phyloP scores from a whole-genome alignment of 1,139 yeast species.

The Protomyces lactucae-debilis region DNA sequence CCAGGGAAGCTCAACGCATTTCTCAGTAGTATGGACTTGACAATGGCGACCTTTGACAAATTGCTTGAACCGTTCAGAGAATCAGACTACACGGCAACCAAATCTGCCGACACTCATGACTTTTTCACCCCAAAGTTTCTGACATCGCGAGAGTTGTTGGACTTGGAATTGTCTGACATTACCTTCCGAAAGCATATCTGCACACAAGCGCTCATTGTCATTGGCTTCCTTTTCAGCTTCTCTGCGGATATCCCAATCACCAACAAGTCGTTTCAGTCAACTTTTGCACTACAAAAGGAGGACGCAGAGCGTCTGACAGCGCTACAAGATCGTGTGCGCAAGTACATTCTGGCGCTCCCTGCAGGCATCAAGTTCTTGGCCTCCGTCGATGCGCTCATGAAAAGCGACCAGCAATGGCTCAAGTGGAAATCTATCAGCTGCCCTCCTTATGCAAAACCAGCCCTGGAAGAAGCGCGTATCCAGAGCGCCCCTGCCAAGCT shows the following conservation, averaged over 20 bases:
- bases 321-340: constrained; percentile 29
- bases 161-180: constrained; percentile 36
- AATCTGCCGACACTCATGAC: constrained; percentile 26
- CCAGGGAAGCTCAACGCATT: constrained; percentile 9
- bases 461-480: constrained; percentile 14
- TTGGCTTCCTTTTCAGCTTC: constrained; percentile 37
- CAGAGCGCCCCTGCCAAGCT: constrained; percentile 35
- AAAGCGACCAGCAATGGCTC: constrained; percentile 39
- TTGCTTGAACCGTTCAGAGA: constrained; percentile 1
- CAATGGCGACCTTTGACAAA: constrained; percentile 6
- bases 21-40: constrained; percentile 19
- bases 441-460: constrained; percentile 32
- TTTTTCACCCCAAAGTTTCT: constrained; percentile 28
- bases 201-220: constrained; percentile 38
- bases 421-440: constrained; percentile 40
- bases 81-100: not conserved
- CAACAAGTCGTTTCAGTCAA: constrained; percentile 37
- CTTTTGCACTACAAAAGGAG: constrained; percentile 33
- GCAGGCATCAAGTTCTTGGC: constrained; percentile 33
- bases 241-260: constrained; percentile 32
- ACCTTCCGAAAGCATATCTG: constrained; percentile 39
- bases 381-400: constrained; percentile 34
- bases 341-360: constrained; percentile 17
- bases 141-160: constrained; percentile 15
- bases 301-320: constrained; percentile 34